A percentile compares a stretch with the other conserved stretches of the same genome.
Conservation (phyloP, 2,329 filamentous ascomycete species). For the Shiraia bambusicola region DNA sequence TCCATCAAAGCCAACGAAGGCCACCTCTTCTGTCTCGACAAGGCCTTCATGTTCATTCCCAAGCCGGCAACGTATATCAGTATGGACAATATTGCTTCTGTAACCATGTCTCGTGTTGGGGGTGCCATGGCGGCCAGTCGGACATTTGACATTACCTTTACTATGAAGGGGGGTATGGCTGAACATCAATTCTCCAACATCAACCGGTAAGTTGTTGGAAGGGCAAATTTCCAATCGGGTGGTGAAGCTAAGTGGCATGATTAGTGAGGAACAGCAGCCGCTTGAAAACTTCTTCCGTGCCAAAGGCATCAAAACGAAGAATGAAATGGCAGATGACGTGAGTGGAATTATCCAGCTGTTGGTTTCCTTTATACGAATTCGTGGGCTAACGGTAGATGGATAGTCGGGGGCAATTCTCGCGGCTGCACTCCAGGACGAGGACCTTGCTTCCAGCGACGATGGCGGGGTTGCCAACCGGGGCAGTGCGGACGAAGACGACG, state of each 20-base stretch:
- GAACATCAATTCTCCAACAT: slow-evolving; percentile 99
- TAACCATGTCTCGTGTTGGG: slow-evolving; percentile 94
- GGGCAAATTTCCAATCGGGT: too few relatives aligned
- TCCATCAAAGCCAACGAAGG: slow-evolving; percentile 99
- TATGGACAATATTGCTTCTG: slow-evolving; percentile 86
- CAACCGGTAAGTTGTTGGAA: slow-evolving; percentile 68
- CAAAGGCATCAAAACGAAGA: slow-evolving; percentile 94
- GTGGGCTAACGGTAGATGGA: slow-evolving; percentile 26
- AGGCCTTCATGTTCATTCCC: slow-evolving; percentile 98
- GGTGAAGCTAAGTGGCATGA: too few relatives aligned
- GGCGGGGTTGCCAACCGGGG: slow-evolving; percentile 77
- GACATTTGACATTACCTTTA: slow-evolving; percentile 95
- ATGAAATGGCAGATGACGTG: slow-evolving; percentile 96
- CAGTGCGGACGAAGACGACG: slow-evolving; percentile 92
- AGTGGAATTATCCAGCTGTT: too few relatives aligned
- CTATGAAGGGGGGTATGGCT: slow-evolving; percentile 80
- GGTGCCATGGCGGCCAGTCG: slow-evolving; percentile 90
- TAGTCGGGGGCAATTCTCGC: slow-evolving; percentile 65
- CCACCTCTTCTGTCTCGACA: slow-evolving; percentile 94
- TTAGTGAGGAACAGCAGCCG: slow-evolving; percentile 84
- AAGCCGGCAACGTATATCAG: slow-evolving; percentile 97
- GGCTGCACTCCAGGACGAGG: slow-evolving; percentile 79
- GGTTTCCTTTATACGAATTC: neutral
- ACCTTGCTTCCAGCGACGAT: slow-evolving; percentile 75
- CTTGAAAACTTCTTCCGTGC: slow-evolving; percentile 98